A percentile compares a stretch with the other conserved stretches of the same genome.
These are phyloP conservation scores for Globisporangium spinosum DNA, from an alignment of 352 stramenopile species.

Conservation along the genomic window DNA sequence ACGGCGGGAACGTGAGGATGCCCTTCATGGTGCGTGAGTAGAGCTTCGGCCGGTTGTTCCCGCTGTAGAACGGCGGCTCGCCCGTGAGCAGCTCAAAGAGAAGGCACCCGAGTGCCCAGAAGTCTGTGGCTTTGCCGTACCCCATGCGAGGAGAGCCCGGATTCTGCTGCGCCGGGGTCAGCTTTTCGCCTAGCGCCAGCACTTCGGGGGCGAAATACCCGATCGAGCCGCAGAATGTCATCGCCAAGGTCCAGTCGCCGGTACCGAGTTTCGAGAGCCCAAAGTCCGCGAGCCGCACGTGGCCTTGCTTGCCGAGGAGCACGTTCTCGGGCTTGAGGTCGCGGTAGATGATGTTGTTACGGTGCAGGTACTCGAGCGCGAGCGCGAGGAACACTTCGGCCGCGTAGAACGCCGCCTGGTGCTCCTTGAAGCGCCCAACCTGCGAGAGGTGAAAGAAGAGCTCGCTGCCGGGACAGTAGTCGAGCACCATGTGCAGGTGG, in stretches of 20 bases:
- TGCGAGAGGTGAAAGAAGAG: slow-evolving; percentile 88
- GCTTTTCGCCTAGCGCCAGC: slow-evolving; percentile 42
- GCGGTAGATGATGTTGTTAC: slow-evolving; percentile 78
- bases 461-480: slow-evolving; percentile 74
- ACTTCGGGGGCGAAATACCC: slow-evolving; percentile 87
- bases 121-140: slow-evolving; percentile 88
- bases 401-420: slow-evolving; percentile 83
- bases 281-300: slow-evolving; percentile 90
- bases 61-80: slow-evolving; percentile 80
- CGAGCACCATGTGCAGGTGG: slow-evolving; percentile 64
- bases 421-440: slow-evolving; percentile 65
- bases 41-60: slow-evolving; percentile 51
- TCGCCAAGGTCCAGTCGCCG: slow-evolving; percentile 55
- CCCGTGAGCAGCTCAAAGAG: slow-evolving; percentile 90
- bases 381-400: slow-evolving; percentile 86
- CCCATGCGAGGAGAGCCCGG: slow-evolving; percentile 27
- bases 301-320: slow-evolving; percentile 80
- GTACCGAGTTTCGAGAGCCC: slow-evolving; percentile 77
- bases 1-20: slow-evolving; percentile 42
- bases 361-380: slow-evolving; percentile 72
- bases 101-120: slow-evolving; percentile 84
- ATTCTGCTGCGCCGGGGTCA: not conserved
- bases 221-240: slow-evolving; percentile 86
- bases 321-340: slow-evolving; percentile 93
- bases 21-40: slow-evolving; percentile 61